phyloP scores from a whole-genome alignment of 2,329 filamentous ascomycete genomes.

The Chrysoporthe cubensis region DNA sequence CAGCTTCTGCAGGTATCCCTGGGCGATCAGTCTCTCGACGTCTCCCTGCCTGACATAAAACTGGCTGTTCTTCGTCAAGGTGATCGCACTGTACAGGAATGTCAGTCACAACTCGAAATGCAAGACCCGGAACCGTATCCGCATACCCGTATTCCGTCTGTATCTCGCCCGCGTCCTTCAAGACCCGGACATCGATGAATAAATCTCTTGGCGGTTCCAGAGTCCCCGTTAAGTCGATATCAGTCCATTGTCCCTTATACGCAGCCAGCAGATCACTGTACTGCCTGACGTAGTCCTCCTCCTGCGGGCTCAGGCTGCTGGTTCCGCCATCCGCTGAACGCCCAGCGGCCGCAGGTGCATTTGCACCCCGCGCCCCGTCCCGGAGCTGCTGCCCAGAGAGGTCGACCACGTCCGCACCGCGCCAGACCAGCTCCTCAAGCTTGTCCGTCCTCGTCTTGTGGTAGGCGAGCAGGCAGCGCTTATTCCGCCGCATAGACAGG shows the following conservation, averaged over 20 bases:
- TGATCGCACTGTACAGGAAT: slow-evolving; percentile 71
- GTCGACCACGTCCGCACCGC: slow-evolving; percentile 81
- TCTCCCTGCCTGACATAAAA: slow-evolving; percentile 96
- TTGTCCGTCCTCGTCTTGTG: slow-evolving; percentile 89
- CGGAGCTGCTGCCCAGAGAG: slow-evolving; percentile 60
- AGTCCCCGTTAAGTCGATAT: slow-evolving; percentile 92
- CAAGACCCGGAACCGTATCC: background rate
- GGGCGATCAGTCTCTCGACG: slow-evolving; percentile 89
- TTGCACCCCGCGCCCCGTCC: slow-evolving; percentile 42
- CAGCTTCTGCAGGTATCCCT: slow-evolving; percentile 92
- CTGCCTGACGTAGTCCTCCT: slow-evolving; percentile 92
- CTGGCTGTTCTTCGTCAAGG: slow-evolving; percentile 95
- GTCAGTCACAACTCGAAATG: slow-evolving; percentile 13
- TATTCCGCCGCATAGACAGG: slow-evolving; percentile 92
- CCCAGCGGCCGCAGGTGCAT: slow-evolving; percentile 39
- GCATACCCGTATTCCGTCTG: slow-evolving; percentile 97
- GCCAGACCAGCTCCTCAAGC: slow-evolving; percentile 93
- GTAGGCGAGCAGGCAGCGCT: slow-evolving; percentile 92
- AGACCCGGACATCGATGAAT: slow-evolving; percentile 93
- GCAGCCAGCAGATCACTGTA: slow-evolving; percentile 92
- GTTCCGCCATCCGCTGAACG: slow-evolving; percentile 53
- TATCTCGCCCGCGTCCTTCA: slow-evolving; percentile 97
- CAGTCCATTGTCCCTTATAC: slow-evolving; percentile 98
- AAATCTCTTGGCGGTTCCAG: slow-evolving; percentile 92
- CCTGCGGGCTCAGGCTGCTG: slow-evolving; percentile 88